Evolutionary conservation across 495 filamentous ascomycete genomes (phyloP).

Genomic region (Friedmanniomyces simplex): DNA sequence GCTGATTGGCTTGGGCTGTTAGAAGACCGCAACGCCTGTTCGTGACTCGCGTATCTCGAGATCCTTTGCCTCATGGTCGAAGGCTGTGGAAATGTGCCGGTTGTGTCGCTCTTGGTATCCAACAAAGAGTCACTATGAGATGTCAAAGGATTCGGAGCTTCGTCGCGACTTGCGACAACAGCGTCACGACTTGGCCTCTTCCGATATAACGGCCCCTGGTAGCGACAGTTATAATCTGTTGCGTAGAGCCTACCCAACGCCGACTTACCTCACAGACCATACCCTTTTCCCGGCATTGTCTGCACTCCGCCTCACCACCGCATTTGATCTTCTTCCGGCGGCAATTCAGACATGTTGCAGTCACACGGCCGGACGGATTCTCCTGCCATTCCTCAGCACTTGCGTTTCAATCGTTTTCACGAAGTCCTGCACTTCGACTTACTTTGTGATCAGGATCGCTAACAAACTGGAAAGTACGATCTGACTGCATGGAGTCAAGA

Average conservation of each 20-base stretch:
- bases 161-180: no score
- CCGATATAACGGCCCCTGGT: background rate
- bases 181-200: background rate
- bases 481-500: background rate
- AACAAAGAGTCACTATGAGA: no score
- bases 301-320: background rate
- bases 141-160: no score
- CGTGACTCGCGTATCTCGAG: no score
- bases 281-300: conserved; percentile 1
- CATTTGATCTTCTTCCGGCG: no score
- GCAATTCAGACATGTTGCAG: background rate
- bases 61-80: no score
- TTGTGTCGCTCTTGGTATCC: no score
- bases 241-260: background rate
- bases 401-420: no score
- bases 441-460: background rate
- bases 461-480: background rate
- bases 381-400: background rate
- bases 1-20: no score
- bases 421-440: background rate
- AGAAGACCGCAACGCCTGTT: no score
- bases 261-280: background rate
- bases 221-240: background rate
- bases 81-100: no score
- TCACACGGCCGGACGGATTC: background rate